phyloP scores from a whole-genome alignment of 306 rosid species.

The Lathyrus sativus region DNA sequence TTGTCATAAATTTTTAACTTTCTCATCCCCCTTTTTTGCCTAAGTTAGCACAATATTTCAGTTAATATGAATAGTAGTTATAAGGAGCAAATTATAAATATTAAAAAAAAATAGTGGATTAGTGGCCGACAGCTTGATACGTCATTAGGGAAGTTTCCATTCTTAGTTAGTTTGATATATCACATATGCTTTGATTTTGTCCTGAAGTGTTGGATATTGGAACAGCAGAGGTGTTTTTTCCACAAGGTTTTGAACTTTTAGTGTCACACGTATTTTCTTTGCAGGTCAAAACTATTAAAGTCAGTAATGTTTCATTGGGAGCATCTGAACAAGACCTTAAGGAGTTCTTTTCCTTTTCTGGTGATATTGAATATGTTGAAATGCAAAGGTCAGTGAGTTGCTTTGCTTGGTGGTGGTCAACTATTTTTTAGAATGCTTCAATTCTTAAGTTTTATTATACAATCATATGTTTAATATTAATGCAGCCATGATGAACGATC shows the following conservation, averaged over 20 bases:
- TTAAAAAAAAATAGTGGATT: conserved; percentile 5
- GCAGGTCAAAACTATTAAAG: conserved; percentile 77
- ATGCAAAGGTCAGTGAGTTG: conserved; percentile 56
- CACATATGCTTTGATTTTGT: conserved; percentile 1
- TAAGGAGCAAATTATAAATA: conserved; percentile 11
- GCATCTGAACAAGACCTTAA: conserved; percentile 84
- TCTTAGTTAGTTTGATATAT: neutral
- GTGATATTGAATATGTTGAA: conserved; percentile 90
- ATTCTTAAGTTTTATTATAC: conserved; percentile 5
- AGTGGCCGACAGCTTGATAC: neutral
- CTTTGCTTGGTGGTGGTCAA: conserved; percentile 1
- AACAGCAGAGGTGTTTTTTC: conserved; percentile 25
- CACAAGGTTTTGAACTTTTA: conserved; percentile 14
- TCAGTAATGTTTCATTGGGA: conserved; percentile 84
- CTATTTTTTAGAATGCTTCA: conserved; percentile 20
- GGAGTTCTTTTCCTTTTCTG: conserved; percentile 96
- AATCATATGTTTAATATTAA: conserved; percentile 27
- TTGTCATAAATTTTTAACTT: neutral
- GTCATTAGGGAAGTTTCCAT: neutral
- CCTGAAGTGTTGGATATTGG: neutral
- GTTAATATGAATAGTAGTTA: conserved; percentile 6
- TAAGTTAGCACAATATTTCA: neutral
- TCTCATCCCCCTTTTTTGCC: neutral
- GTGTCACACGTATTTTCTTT: conserved; percentile 24
- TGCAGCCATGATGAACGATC: conserved; percentile 80